A percentile compares a stretch with the other conserved stretches of the same genome.
Evolutionary conservation across 2,329 filamentous ascomycete species (phyloP).

Genomic region (Didymella pinodella): DNA sequence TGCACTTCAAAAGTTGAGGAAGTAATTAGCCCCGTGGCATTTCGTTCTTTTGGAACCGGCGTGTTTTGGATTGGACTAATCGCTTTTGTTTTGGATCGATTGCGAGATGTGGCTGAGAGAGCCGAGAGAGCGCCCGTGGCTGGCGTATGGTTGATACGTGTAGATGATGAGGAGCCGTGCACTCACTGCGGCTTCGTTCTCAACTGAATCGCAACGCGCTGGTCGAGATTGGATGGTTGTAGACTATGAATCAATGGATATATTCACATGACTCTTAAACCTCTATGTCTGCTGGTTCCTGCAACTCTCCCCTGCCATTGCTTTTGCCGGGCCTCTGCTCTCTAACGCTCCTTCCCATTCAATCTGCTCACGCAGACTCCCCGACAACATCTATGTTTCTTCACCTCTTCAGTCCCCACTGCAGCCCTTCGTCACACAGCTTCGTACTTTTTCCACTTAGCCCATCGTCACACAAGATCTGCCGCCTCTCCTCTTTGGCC

Average conservation of each 20-base stretch:
- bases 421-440: no score
- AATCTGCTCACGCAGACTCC: neutral
- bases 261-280: constrained; percentile 2
- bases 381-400: neutral
- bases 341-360: neutral
- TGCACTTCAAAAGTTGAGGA: constrained; percentile 32
- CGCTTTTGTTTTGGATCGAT: constrained; percentile 15
- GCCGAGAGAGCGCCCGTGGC: constrained; percentile 10
- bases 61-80: constrained; percentile 14
- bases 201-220: constrained; percentile 24
- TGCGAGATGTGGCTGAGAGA: constrained; percentile 5
- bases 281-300: neutral
- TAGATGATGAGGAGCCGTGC: constrained; percentile 19
- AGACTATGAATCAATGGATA: constrained; percentile 23
- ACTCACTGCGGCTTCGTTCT: constrained; percentile 13
- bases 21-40: constrained; percentile 39
- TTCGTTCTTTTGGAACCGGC: constrained; percentile 10
- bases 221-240: constrained; percentile 24
- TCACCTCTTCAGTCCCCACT: neutral
- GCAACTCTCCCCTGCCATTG: neutral
- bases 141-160: constrained; percentile 16
- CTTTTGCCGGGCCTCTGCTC: no score
- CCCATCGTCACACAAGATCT: neutral
- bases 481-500: neutral
- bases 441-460: neutral